phyloP scores from a whole-genome alignment of 139 green algal genomes.

The Chlamydomonas sphaeroides region DNA sequence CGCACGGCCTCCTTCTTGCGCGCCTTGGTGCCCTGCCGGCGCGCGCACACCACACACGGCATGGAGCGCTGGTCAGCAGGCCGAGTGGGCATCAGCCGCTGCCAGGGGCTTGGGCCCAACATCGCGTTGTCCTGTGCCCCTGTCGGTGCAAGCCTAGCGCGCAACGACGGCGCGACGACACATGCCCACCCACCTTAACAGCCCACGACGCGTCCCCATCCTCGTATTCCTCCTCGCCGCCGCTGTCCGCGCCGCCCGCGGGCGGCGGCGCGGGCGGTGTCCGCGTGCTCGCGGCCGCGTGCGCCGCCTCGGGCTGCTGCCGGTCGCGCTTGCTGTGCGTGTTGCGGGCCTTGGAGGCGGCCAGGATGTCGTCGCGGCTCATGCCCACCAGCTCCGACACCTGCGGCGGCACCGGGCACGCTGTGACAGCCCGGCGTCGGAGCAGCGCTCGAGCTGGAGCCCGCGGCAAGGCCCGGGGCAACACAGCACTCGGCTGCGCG shows the following conservation, averaged over 20 bases:
- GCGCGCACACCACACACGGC: too few species aligned
- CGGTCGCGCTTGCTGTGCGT: slow-evolving; percentile 53
- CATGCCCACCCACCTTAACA: slow-evolving; percentile 2
- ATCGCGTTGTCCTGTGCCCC: too few species aligned
- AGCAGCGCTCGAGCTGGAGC: too few species aligned
- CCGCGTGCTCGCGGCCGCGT: background rate
- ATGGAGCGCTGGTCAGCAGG: too few species aligned
- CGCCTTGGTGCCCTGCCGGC: slow-evolving; percentile 50
- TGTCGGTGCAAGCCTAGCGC: too few species aligned
- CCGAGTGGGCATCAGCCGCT: too few species aligned
- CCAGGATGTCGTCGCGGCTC: slow-evolving; percentile 32
- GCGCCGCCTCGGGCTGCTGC: slow-evolving; percentile 14
- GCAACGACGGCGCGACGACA: too few species aligned
- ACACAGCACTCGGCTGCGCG: too few species aligned
- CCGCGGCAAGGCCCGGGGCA: too few species aligned
- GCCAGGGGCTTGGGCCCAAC: too few species aligned
- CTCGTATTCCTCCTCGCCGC: slow-evolving; percentile 15
- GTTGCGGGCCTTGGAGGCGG: slow-evolving; percentile 47
- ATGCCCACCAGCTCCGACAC: slow-evolving; percentile 40
- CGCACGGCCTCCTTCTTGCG: slow-evolving; percentile 39
- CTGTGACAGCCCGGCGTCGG: too few species aligned
- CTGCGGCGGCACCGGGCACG: too few species aligned
- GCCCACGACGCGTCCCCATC: slow-evolving; percentile 7
- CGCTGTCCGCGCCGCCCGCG: background rate
- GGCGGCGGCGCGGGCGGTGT: background rate